Conservation (phyloP, 495 filamentous ascomycete species). For the Bacidia gigantensis region DNA sequence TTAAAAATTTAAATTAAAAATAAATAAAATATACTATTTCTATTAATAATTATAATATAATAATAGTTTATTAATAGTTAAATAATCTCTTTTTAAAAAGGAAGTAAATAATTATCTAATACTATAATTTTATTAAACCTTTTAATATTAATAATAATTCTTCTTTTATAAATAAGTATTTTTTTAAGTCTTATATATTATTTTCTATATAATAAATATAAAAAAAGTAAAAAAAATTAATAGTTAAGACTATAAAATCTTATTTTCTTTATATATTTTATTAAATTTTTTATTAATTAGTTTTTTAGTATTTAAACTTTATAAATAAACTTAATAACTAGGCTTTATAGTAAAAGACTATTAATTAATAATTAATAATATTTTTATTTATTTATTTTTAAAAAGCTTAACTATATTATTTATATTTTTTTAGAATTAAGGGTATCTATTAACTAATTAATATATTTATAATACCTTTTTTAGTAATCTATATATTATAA, state of each 20-base stretch:
- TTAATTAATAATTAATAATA: neutral
- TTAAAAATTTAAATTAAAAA: neutral
- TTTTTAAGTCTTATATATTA: neutral
- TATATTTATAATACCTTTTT: neutral
- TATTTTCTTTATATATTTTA: conserved; percentile 1
- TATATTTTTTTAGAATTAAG: neutral
- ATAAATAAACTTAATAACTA: neutral
- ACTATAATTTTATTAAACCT: conserved; percentile 2
- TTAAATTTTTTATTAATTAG: neutral
- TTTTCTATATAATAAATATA: neutral
- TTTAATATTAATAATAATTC: conserved; percentile 6
- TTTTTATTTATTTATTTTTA: neutral
- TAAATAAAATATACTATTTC: neutral
- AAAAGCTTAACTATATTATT: neutral
- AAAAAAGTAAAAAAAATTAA: neutral
- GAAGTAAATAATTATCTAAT: conserved; percentile 1
- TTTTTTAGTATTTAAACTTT: neutral
- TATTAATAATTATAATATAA: conserved; percentile 7
- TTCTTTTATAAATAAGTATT: neutral
- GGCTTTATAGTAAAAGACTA: neutral
- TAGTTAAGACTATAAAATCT: neutral
- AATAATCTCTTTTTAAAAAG: conserved; percentile 7
- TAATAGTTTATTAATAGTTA: neutral
- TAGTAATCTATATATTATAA: neutral
- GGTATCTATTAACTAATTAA: neutral